Evolutionary conservation across 2,329 filamentous ascomycete genomes (phyloP).

Genomic region (Penicillium sumatraense): DNA sequence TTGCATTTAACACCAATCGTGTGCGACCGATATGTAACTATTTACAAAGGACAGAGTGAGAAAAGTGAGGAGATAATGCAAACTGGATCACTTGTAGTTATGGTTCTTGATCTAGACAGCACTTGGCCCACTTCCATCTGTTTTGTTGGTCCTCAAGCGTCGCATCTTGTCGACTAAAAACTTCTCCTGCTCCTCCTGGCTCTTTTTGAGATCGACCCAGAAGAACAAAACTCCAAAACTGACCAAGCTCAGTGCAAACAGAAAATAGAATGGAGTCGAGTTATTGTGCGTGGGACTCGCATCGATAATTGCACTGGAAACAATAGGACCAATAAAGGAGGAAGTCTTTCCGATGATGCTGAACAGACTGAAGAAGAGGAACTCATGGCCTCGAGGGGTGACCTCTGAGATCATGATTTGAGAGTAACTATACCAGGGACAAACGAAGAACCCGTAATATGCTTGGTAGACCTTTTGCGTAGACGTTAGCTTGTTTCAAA

Average conservation of each 20-base stretch:
- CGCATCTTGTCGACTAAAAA: conserved; percentile 52
- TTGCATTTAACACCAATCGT: background rate
- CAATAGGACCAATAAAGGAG: conserved; percentile 69
- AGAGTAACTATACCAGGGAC: conserved; percentile 72
- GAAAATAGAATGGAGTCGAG: conserved; percentile 68
- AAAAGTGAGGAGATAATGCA: background rate
- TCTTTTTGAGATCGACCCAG: conserved; percentile 66
- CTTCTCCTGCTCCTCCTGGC: conserved; percentile 60
- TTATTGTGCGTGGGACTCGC: conserved; percentile 59
- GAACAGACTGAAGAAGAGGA: conserved; percentile 72
- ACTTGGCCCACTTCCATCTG: conserved; percentile 4
- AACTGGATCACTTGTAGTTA: background rate
- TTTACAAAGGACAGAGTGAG: background rate
- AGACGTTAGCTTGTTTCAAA: background rate
- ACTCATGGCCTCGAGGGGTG: conserved; percentile 70
- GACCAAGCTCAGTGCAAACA: conserved; percentile 62
- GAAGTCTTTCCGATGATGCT: conserved; percentile 71
- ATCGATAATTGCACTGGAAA: conserved; percentile 72
- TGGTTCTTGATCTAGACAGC: background rate
- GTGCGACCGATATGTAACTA: background rate
- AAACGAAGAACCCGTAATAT: conserved; percentile 69
- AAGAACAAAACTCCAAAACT: conserved; percentile 59
- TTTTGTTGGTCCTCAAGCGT: conserved; percentile 10
- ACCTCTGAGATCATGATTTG: conserved; percentile 75
- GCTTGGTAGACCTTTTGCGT: conserved; percentile 45